phyloP scores from a whole-genome alignment of 2,329 filamentous ascomycete species.

The Bretziella fagacearum region DNA sequence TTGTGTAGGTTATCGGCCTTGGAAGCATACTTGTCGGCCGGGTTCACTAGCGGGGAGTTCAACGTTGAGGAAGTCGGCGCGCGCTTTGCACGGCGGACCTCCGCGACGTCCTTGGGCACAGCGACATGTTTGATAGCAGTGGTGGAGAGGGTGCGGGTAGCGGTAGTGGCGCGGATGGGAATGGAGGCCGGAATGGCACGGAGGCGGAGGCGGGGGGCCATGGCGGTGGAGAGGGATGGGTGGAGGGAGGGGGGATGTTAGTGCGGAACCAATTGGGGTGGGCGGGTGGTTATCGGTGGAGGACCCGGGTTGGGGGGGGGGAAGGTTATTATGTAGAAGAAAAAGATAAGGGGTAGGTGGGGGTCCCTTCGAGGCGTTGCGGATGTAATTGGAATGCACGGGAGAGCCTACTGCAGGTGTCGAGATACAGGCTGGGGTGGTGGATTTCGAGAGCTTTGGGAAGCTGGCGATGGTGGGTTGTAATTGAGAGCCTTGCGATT shows the following conservation, averaged over 20 bases:
- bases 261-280: no score
- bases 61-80: constrained; percentile 41
- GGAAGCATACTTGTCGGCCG: constrained; percentile 78
- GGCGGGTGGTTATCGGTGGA: no score
- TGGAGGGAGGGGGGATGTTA: not conserved
- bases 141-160: constrained; percentile 20
- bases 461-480: not conserved
- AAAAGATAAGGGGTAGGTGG: no score
- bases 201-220: constrained; percentile 19
- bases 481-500: constrained; percentile 1
- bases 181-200: not conserved
- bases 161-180: not conserved
- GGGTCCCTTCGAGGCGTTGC: no score
- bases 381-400: not conserved
- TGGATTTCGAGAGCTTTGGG: not conserved
- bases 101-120: constrained; percentile 43
- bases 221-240: constrained; percentile 2
- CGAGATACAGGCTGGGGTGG: not conserved
- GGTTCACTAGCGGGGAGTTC: constrained; percentile 69
- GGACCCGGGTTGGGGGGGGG: no score
- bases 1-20: constrained; percentile 79
- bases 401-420: not conserved
- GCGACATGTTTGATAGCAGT: constrained; percentile 34
- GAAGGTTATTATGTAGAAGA: no score
- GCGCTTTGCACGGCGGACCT: constrained; percentile 49